A percentile compares a stretch with the other conserved stretches of the same genome.
These are phyloP conservation scores for Vaccinium corymbosum DNA, from an alignment of 148 eudicot genomes.

Conservation along the genomic window DNA sequence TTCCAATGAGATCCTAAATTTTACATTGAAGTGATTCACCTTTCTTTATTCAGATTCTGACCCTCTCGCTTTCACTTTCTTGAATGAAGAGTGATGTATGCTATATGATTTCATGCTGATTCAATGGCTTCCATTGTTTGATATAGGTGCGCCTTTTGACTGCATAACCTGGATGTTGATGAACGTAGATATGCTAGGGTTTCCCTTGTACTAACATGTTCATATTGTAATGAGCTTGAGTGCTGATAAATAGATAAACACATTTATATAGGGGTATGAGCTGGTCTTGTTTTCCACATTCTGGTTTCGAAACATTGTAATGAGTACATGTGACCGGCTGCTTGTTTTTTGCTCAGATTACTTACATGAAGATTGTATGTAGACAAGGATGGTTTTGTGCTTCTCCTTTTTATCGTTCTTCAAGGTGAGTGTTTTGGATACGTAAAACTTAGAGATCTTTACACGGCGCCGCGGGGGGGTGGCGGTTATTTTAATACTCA, in stretches of 20 bases:
- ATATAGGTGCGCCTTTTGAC: background rate
- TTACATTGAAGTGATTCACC: background rate
- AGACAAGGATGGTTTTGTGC: slow-evolving; percentile 88
- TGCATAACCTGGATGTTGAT: background rate
- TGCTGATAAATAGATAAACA: background rate
- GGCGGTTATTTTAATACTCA: no score
- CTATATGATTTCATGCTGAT: background rate
- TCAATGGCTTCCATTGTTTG: background rate
- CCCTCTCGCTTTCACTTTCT: background rate
- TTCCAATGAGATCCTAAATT: background rate
- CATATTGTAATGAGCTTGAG: background rate
- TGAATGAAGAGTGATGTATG: background rate
- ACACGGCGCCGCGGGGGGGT: no score
- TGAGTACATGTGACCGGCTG: background rate
- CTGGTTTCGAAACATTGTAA: background rate
- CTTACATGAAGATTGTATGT: slow-evolving; percentile 79
- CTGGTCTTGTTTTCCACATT: background rate
- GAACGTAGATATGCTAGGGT: background rate
- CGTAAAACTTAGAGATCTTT: background rate
- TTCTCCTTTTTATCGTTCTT: slow-evolving; percentile 61
- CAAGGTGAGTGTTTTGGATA: slow-evolving; percentile 49
- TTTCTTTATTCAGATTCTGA: background rate
- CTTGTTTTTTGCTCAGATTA: slow-evolving; percentile 37
- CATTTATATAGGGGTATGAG: background rate
- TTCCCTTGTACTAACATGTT: background rate